Conservation (phyloP, 2,329 filamentous ascomycete genomes). For the Ophiognomonia clavigignenti-juglandacearum region DNA sequence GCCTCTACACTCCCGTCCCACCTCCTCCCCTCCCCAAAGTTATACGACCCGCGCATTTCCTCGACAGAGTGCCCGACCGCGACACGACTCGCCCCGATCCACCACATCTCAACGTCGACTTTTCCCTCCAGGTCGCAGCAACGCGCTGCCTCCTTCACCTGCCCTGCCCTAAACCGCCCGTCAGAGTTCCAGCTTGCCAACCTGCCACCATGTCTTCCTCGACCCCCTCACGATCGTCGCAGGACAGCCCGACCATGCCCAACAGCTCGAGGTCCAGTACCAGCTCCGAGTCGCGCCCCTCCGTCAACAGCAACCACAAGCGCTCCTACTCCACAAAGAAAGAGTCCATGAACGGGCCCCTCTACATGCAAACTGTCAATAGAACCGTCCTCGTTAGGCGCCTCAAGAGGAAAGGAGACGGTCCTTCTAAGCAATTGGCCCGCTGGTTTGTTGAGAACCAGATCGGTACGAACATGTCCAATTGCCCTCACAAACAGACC, state of each 20-base stretch:
- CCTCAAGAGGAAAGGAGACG: constrained; percentile 57
- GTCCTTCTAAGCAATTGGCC: constrained; percentile 55
- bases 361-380: constrained; percentile 52
- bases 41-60: constrained; percentile 1
- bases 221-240: constrained; percentile 1
- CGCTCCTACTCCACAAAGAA: constrained; percentile 26
- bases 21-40: not conserved
- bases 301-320: constrained; percentile 17
- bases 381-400: constrained; percentile 52
- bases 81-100: constrained; percentile 2
- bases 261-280: constrained; percentile 6
- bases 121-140: constrained; percentile 3
- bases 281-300: constrained; percentile 10
- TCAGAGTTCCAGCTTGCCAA: not conserved
- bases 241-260: constrained; percentile 2
- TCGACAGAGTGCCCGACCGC: not conserved
- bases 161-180: too few species aligned
- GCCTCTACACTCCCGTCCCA: not conserved
- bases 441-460: constrained; percentile 75
- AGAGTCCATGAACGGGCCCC: constrained; percentile 49
- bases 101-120: not conserved
- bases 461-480: constrained; percentile 55
- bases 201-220: constrained; percentile 12
- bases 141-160: not conserved
- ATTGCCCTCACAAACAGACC: not conserved